Conservation (phyloP, 1,284 basidiomycete species). For the Ganoderma boninense region DNA sequence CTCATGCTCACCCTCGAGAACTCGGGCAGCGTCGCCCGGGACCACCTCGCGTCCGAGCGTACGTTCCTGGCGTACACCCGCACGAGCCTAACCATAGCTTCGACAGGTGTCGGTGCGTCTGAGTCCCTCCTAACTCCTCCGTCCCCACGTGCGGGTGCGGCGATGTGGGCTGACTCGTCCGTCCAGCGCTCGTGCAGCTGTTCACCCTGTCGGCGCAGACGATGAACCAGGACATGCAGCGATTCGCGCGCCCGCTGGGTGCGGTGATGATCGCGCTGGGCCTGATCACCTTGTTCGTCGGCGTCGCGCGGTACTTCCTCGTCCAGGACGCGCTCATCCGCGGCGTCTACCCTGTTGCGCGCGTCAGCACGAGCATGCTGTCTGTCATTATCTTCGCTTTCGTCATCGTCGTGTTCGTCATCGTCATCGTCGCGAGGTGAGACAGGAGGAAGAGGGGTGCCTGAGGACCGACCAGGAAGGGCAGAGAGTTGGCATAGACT, state of each 20-base stretch:
- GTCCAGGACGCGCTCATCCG: conserved; percentile 61
- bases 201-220: conserved; percentile 54
- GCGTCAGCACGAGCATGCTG: conserved; percentile 53
- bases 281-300: conserved; percentile 57
- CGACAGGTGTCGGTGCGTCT: conserved; percentile 53
- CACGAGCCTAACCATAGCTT: conserved; percentile 64
- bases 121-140: background rate
- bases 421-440: conserved; percentile 4
- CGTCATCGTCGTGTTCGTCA: conserved; percentile 58
- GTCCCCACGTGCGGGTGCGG: background rate
- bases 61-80: conserved; percentile 68
- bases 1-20: conserved; percentile 56
- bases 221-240: conserved; percentile 41
- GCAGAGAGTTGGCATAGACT: background rate
- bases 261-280: conserved; percentile 60
- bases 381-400: conserved; percentile 52
- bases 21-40: conserved; percentile 65
- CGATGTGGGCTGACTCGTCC: background rate
- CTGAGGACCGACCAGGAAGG: background rate
- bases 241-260: conserved; percentile 63
- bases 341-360: conserved; percentile 65
- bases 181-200: conserved; percentile 61
- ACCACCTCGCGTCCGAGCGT: conserved; percentile 64
- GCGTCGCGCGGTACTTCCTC: conserved; percentile 61
- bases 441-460: background rate